phyloP scores from a whole-genome alignment of 495 filamentous ascomycete species.

The Trichodelitschia bisporula region DNA sequence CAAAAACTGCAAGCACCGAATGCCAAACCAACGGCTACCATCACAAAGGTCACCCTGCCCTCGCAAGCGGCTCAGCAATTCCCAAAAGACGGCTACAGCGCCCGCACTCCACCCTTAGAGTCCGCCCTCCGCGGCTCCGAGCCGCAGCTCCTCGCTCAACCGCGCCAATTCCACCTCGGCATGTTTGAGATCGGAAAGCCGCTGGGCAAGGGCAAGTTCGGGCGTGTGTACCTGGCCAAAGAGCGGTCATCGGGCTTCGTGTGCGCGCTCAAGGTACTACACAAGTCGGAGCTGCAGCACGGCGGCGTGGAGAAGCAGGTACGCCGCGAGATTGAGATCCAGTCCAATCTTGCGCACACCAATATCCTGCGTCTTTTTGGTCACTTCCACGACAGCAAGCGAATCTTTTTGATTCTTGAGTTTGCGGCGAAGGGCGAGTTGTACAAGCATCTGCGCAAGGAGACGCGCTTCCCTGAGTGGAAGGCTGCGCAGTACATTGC shows the following conservation, averaged over 20 bases:
- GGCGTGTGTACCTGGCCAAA: constrained; percentile 82
- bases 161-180: constrained; percentile 71
- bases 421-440: constrained; percentile 89
- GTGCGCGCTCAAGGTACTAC: constrained; percentile 87
- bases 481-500: constrained; percentile 92
- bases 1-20: constrained; percentile 16
- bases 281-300: constrained; percentile 81
- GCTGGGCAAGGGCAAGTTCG: constrained; percentile 92
- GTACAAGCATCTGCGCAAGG: constrained; percentile 84
- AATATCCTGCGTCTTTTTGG: constrained; percentile 88
- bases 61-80: constrained; percentile 38
- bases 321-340: constrained; percentile 90
- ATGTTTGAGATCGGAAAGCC: constrained; percentile 99
- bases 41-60: constrained; percentile 35
- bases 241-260: constrained; percentile 78
- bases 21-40: constrained; percentile 19
- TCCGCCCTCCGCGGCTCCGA: constrained; percentile 8
- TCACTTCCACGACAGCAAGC: constrained; percentile 91
- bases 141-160: constrained; percentile 13
- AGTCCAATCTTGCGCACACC: constrained; percentile 84
- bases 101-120: constrained; percentile 3
- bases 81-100: too few relatives aligned
- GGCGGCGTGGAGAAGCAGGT: constrained; percentile 94
- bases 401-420: constrained; percentile 88
- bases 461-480: constrained; percentile 79